These are phyloP conservation scores for Spencermartinsiella ligniputridi DNA, from an alignment of 1,139 yeast genomes.

Conservation along the genomic window DNA sequence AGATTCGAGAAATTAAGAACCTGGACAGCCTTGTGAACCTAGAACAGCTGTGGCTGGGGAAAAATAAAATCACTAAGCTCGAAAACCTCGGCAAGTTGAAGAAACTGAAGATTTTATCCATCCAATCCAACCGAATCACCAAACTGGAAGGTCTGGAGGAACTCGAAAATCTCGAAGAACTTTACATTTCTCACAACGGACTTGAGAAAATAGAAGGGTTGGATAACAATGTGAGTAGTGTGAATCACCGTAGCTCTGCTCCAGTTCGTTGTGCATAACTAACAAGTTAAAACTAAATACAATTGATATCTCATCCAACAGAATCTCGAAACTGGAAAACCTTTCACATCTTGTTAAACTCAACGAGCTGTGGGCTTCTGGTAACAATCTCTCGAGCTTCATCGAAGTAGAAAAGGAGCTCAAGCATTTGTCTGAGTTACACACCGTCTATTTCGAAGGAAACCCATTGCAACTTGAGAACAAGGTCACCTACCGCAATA, in stretches of 20 bases:
- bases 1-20: conserved; percentile 58
- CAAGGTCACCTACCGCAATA: conserved; percentile 80
- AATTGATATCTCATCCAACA: conserved; percentile 78
- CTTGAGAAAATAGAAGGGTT: conserved; percentile 72
- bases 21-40: conserved; percentile 51
- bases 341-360: conserved; percentile 60
- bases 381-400: conserved; percentile 64
- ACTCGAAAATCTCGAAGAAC: conserved; percentile 69
- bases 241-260: too few species aligned
- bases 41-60: conserved; percentile 88
- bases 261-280: too few species aligned
- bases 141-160: conserved; percentile 79
- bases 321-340: conserved; percentile 56
- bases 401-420: conserved; percentile 65
- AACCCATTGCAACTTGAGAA: conserved; percentile 77
- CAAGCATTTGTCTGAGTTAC: conserved; percentile 58
- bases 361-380: conserved; percentile 93
- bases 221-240: conserved; percentile 46
- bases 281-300: conserved; percentile 51
- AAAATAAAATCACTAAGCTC: conserved; percentile 66
- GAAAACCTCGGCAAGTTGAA: conserved; percentile 58
- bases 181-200: conserved; percentile 85
- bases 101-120: conserved; percentile 72
- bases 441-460: conserved; percentile 93
- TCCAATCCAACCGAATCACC: conserved; percentile 79